Evolutionary conservation across 2,329 filamentous ascomycete species (phyloP).

Genomic region (Akanthomyces lecanii): DNA sequence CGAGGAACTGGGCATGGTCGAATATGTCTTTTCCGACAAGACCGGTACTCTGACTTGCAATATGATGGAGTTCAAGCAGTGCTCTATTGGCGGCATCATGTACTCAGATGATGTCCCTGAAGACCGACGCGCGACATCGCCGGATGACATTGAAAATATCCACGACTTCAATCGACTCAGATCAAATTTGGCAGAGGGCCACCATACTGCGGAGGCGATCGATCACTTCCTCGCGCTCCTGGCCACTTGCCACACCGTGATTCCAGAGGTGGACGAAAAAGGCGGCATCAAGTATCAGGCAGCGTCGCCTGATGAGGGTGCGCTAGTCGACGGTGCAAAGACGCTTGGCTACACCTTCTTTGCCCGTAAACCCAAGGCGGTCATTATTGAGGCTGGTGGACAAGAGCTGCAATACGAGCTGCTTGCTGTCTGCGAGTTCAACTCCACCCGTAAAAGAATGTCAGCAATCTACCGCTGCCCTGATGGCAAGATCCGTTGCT

Average conservation of each 20-base stretch:
- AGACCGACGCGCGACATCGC: constrained; percentile 74
- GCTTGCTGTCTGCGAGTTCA: constrained; percentile 97
- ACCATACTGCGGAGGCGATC: constrained; percentile 48
- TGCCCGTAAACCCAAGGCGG: constrained; percentile 82
- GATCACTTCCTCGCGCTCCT: constrained; percentile 85
- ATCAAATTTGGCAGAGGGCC: constrained; percentile 59
- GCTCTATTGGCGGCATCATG: constrained; percentile 86
- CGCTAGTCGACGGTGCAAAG: constrained; percentile 88
- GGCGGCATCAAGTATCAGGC: constrained; percentile 95
- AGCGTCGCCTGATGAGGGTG: constrained; percentile 93
- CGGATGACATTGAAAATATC: constrained; percentile 72
- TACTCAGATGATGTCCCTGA: constrained; percentile 91
- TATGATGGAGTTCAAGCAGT: constrained; percentile 97
- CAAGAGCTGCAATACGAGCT: constrained; percentile 79
- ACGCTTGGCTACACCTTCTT: constrained; percentile 83
- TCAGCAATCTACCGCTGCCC: constrained; percentile 95
- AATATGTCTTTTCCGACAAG: constrained; percentile 98
- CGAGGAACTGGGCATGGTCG: constrained; percentile 95
- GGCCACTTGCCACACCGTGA: constrained; percentile 92
- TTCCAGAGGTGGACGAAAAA: constrained; percentile 80
- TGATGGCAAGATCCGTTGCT: constrained; percentile 89
- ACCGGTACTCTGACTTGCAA: constrained; percentile 97
- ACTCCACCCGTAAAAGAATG: constrained; percentile 91
- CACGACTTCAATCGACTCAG: constrained; percentile 76
- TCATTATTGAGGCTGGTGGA: constrained; percentile 75